Evolutionary conservation across 192 early-diverging fungal genomes (phyloP).

Genomic region (Coemansia sp.): DNA sequence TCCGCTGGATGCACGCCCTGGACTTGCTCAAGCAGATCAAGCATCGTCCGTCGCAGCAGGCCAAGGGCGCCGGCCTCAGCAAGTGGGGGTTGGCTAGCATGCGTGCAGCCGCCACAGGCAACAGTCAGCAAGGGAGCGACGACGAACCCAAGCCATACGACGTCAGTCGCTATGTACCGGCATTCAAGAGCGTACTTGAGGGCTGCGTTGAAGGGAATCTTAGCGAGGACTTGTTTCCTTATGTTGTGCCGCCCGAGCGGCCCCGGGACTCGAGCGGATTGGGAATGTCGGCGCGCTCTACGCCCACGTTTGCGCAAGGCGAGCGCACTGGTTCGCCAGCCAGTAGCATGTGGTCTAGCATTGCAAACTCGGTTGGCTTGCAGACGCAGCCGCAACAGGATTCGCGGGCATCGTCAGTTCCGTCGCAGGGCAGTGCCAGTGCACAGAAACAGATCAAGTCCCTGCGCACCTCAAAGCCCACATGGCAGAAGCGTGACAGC

Average conservation of each 20-base stretch:
- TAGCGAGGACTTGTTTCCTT: conserved; percentile 56
- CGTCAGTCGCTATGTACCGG: conserved; percentile 50
- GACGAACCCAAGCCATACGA: conserved; percentile 45
- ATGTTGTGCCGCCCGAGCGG: conserved; percentile 53
- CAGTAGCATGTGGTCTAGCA: conserved; percentile 52
- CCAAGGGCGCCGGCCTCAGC: conserved; percentile 30
- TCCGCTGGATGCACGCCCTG: conserved; percentile 54
- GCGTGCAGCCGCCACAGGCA: conserved; percentile 16
- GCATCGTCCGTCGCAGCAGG: conserved; percentile 32
- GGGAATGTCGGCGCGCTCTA: conserved; percentile 26
- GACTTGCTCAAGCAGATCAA: conserved; percentile 51
- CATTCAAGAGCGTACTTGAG: conserved; percentile 49
- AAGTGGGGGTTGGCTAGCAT: conserved; percentile 50
- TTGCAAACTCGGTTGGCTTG: conserved; percentile 44
- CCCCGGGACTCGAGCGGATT: conserved; percentile 29
- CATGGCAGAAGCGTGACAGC: conserved; percentile 59
- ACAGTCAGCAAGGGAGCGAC: conserved; percentile 15
- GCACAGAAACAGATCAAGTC: conserved; percentile 47
- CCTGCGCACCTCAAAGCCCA: conserved; percentile 45
- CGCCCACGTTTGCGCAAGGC: conserved; percentile 17
- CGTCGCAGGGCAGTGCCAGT: conserved; percentile 20
- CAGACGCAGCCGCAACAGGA: conserved; percentile 22
- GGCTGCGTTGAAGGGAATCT: conserved; percentile 41
- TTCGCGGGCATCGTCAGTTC: conserved; percentile 26
- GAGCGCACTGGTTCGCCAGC: conserved; percentile 42